These are phyloP conservation scores for Lodderomyces theae DNA, from an alignment of 1,139 yeast species.

Conservation along the genomic window DNA sequence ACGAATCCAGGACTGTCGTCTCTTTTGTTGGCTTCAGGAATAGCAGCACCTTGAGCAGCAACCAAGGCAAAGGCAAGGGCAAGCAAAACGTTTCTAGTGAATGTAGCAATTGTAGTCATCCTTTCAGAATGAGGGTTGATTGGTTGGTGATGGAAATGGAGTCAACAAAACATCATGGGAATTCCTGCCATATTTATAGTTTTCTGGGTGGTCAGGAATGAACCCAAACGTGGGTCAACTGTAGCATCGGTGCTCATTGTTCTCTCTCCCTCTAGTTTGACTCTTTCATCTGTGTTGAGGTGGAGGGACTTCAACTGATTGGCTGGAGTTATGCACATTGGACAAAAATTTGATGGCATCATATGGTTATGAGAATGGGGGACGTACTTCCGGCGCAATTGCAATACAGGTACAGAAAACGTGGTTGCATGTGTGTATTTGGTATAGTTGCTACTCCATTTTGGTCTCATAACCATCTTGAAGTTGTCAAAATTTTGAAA, in stretches of 20 bases:
- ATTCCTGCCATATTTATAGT: neutral
- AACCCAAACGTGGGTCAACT: neutral
- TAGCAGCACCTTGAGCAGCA: slow-evolving; percentile 11
- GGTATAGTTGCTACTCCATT: too few relatives aligned
- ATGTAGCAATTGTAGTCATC: neutral
- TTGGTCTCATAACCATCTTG: too few relatives aligned
- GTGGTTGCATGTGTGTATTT: too few relatives aligned
- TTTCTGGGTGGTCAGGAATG: neutral
- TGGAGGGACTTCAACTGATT: neutral
- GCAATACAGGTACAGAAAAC: too few relatives aligned
- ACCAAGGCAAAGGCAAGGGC: slow-evolving; percentile 11
- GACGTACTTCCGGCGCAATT: neutral
- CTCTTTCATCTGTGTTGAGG: too few relatives aligned
- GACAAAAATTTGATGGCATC: neutral
- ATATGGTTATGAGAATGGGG: neutral
- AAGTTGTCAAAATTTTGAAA: too few relatives aligned
- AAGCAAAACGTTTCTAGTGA: slow-evolving; percentile 7
- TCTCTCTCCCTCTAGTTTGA: neutral
- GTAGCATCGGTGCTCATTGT: too few relatives aligned
- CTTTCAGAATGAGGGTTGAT: neutral
- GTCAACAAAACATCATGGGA: too few relatives aligned
- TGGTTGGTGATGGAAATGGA: too few relatives aligned
- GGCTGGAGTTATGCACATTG: neutral
- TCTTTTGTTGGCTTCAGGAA: slow-evolving; percentile 7
- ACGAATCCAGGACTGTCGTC: slow-evolving; percentile 10